phyloP scores from a whole-genome alignment of 106 monocot species.

The Chionographis japonica region DNA sequence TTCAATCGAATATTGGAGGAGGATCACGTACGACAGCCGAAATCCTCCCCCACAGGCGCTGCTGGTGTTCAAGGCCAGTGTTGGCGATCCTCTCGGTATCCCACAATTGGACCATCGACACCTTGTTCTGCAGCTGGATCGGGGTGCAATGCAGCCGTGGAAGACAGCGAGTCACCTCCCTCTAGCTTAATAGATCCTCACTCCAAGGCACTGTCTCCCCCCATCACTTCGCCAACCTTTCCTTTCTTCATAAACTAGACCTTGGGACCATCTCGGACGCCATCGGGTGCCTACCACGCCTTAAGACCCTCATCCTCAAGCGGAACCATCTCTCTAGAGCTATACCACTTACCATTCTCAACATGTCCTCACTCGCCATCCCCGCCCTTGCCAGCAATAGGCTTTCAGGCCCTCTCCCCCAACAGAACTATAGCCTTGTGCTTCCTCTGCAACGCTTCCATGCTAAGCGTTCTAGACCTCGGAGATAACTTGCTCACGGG shows the following conservation, averaged over 20 bases:
- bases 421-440: not conserved
- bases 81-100: too few relatives aligned
- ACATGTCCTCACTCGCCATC: slow-evolving; percentile 4
- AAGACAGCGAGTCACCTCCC: not conserved
- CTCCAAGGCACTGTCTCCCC: slow-evolving; percentile 17
- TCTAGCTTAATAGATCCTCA: not conserved
- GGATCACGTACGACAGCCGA: too few relatives aligned
- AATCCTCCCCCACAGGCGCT: too few relatives aligned
- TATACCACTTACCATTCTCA: slow-evolving; percentile 12
- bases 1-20: too few relatives aligned
- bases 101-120: slow-evolving; percentile 10
- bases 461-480: not conserved
- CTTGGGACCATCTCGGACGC: slow-evolving; percentile 7
- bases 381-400: slow-evolving; percentile 8
- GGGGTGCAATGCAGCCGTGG: slow-evolving; percentile 12
- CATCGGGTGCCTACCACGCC: slow-evolving; percentile 10
- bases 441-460: not conserved
- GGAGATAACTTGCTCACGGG: slow-evolving; percentile 9
- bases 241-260: slow-evolving; percentile 3
- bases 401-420: slow-evolving; percentile 7
- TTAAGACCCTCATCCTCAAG: not conserved
- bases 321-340: slow-evolving; percentile 7
- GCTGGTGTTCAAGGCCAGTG: too few relatives aligned
- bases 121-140: slow-evolving; percentile 16
- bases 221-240: slow-evolving; percentile 13